Base-by-base conservation (phyloP, 352 stramenopile species). In the Detonula confervacea region DNA sequence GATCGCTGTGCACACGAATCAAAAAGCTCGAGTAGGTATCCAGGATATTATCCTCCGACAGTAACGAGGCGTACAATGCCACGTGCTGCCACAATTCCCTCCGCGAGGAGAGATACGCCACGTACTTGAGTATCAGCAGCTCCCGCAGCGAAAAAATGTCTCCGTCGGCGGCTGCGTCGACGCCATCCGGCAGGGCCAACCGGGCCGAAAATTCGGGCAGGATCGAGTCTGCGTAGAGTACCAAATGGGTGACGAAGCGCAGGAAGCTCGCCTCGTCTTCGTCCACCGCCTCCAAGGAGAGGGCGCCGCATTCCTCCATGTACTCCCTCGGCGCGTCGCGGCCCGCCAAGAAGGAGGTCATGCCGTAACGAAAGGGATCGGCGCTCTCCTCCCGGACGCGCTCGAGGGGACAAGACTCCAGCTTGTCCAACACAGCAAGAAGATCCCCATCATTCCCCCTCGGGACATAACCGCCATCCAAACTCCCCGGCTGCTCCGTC, bases 161-260 rank as follows among this genome's bases (percentile, higher is more conserved):
- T 7, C 18, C 30, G 27, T 60, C 18, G 20, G 11, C 16, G 25
- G 12, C 65, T n/a, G 47, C 37, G 18, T 56, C 27, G 5, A 62
- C 25, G 47, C 22, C 59, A 24, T 18, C 6, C 37, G 70, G 63
- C n/a, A 77, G 35, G 20, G 49, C 20, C 1, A 76, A 35, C 20
- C 66, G 55, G 35, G 81, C 61, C 8, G 55, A 65, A 29, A 86
- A 79, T 1, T 77, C 75, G 25, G 73, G 73, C 52, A 74, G 39
- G 2, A 87, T 57, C n/a, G 73, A 83, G 71, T 90, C 87, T 16
- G 91, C 59, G 62, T 87, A 93, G 6, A 93, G 52, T 11, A 82
- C 25, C 46, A 93, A 44, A 73, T 93, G 88, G 1, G 72, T 80
- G 24, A 89, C 61, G 62, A 93, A 92, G 29, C 87, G 77, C 12